A percentile compares a stretch with the other conserved stretches of the same genome.
Evolutionary conservation across 108 stramenopile species (phyloP).

Genomic region (Seminavis robusta): DNA sequence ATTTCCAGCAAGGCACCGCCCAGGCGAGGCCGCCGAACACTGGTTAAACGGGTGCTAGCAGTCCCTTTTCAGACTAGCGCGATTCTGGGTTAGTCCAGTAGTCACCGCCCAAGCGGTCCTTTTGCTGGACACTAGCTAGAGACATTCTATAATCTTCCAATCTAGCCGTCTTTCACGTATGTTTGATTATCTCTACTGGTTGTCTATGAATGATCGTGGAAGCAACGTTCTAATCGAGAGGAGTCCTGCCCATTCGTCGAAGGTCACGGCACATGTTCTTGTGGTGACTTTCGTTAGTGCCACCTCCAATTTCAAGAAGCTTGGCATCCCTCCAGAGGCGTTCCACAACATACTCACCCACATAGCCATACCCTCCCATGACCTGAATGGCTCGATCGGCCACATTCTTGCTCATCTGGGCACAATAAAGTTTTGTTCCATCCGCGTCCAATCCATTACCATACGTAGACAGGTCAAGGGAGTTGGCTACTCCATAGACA

Average conservation of each 20-base stretch:
- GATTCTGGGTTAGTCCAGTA: too few relatives aligned
- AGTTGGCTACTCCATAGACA: slow-evolving; percentile 83
- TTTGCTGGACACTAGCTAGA: too few relatives aligned
- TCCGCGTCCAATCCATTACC: slow-evolving; percentile 94
- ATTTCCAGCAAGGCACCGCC: too few relatives aligned
- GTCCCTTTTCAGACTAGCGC: too few relatives aligned
- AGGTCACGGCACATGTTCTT: slow-evolving; percentile 95
- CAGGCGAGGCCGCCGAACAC: too few relatives aligned
- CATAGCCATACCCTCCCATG: slow-evolving; percentile 97
- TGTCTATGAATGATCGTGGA: too few relatives aligned
- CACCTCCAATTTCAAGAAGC: slow-evolving; percentile 98
- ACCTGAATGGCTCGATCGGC: slow-evolving; percentile 98
- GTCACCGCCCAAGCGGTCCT: too few relatives aligned
- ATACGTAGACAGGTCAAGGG: slow-evolving; percentile 73
- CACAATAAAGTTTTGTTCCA: slow-evolving; percentile 96
- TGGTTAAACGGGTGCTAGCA: too few relatives aligned
- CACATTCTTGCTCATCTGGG: slow-evolving; percentile 93
- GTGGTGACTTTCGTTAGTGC: slow-evolving; percentile 98
- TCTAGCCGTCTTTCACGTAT: too few relatives aligned
- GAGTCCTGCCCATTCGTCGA: slow-evolving; percentile 32
- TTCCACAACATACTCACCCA: slow-evolving; percentile 98
- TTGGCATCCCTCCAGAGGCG: slow-evolving; percentile 98
- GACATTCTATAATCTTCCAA: too few relatives aligned
- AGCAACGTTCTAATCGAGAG: slow-evolving; percentile 41
- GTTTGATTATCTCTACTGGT: too few relatives aligned